Evolutionary conservation across 495 filamentous ascomycete genomes (phyloP).

Genomic region (Pseudotulostoma volvatum): DNA sequence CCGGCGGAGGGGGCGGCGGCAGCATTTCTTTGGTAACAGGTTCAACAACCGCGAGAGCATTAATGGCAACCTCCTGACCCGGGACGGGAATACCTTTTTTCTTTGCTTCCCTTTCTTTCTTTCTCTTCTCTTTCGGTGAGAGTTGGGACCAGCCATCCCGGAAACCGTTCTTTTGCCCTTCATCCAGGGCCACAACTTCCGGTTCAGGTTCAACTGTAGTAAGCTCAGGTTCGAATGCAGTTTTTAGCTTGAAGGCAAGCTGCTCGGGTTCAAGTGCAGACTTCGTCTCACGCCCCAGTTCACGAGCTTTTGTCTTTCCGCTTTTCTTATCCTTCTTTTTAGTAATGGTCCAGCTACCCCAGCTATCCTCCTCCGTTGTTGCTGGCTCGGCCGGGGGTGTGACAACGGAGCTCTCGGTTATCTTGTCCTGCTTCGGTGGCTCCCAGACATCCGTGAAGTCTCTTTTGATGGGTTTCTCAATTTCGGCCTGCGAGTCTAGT

Average conservation of each 20-base stretch:
- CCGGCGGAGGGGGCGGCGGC: conserved; percentile 32
- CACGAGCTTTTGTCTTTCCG: conserved; percentile 3
- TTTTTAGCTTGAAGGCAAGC: conserved; percentile 1
- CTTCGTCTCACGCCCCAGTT: conserved; percentile 5
- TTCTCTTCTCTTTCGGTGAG: conserved; percentile 6
- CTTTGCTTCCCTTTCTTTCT: conserved; percentile 9
- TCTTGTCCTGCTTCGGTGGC: conserved; percentile 17
- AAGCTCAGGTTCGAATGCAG: conserved; percentile 14
- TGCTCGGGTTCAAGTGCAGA: conserved; percentile 8
- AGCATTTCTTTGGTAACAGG: conserved; percentile 20
- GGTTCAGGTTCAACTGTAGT: conserved; percentile 18
- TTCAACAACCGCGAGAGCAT: too few species aligned
- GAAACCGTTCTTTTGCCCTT: conserved; percentile 5
- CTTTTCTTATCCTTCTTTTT: conserved; percentile 5
- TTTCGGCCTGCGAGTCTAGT: conserved; percentile 1
- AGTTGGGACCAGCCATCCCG: conserved; percentile 1
- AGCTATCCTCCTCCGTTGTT: conserved; percentile 3
- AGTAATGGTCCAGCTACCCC: conserved; percentile 1
- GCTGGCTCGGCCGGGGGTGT: background rate
- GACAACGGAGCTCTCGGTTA: background rate
- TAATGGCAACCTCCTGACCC: background rate
- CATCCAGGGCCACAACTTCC: conserved; percentile 9
- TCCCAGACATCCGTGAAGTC: conserved; percentile 18
- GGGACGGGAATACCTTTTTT: conserved; percentile 6
- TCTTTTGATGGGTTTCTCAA: conserved; percentile 12